Evolutionary conservation across 176 grass and related monocot genomes (phyloP).

Genomic region (Bolboschoenus planiculmis): DNA sequence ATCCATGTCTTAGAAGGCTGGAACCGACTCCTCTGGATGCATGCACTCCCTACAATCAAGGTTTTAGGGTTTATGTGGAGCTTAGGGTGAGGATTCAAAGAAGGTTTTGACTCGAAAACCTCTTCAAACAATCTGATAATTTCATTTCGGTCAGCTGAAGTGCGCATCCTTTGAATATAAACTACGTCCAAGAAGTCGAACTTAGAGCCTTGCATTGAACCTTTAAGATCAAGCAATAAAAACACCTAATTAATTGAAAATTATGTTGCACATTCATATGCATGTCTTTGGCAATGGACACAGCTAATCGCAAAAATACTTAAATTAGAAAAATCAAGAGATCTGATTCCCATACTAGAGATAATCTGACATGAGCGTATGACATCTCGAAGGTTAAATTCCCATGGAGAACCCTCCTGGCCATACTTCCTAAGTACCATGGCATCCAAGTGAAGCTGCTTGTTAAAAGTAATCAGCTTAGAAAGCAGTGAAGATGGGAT

Average conservation of each 20-base stretch:
- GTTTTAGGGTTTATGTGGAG: slow-evolving; percentile 54
- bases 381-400: slow-evolving; percentile 98
- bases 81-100: slow-evolving; percentile 51
- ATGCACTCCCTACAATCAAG: slow-evolving; percentile 63
- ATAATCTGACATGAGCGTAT: slow-evolving; percentile 81
- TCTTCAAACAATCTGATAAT: slow-evolving; percentile 75
- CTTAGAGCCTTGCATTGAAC: slow-evolving; percentile 30
- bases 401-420: slow-evolving; percentile 87
- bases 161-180: slow-evolving; percentile 92
- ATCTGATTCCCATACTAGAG: slow-evolving; percentile 22
- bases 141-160: slow-evolving; percentile 56
- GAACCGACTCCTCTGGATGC: slow-evolving; percentile 54
- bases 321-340: slow-evolving; percentile 19
- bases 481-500: slow-evolving; percentile 40
- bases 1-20: slow-evolving; percentile 46
- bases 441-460: slow-evolving; percentile 58
- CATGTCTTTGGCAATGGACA: not conserved
- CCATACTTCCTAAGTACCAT: slow-evolving; percentile 84
- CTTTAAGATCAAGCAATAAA: slow-evolving; percentile 25
- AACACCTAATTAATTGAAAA: not conserved
- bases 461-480: slow-evolving; percentile 83
- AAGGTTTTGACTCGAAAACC: slow-evolving; percentile 48
- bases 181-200: slow-evolving; percentile 76
- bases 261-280: too few relatives aligned
- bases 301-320: too few relatives aligned